These are phyloP conservation scores for Coccomyxa sp. DNA, from an alignment of 139 green algal genomes.

Conservation along the genomic window DNA sequence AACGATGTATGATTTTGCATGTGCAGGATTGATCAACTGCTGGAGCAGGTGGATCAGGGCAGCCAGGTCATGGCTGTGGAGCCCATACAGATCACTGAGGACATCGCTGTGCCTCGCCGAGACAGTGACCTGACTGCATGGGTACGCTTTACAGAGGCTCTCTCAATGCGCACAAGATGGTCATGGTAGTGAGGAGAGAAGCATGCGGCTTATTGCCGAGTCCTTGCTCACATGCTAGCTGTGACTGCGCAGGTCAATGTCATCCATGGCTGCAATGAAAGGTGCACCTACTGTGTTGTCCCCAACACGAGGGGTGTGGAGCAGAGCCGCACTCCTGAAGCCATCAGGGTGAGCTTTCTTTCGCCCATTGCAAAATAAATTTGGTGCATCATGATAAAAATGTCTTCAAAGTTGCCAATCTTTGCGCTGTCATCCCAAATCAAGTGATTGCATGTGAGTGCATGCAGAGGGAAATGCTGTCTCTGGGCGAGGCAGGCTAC, in stretches of 20 bases:
- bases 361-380: background rate
- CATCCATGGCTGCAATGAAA: conserved; percentile 99
- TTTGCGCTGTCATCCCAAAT: no score
- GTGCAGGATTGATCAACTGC: conserved; percentile 67
- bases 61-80: conserved; percentile 77
- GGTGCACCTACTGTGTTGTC: conserved; percentile 98
- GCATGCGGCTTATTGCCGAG: no score
- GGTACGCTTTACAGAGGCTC: conserved; percentile 27
- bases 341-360: conserved; percentile 58
- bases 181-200: no score
- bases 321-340: conserved; percentile 79
- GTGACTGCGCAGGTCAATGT: conserved; percentile 69
- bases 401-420: no score
- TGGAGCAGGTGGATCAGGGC: conserved; percentile 73
- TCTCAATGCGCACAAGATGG: no score
- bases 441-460: no score
- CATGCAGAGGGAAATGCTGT: conserved; percentile 69
- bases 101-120: conserved; percentile 80
- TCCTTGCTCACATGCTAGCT: no score
- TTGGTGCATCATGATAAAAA: no score
- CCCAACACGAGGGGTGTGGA: conserved; percentile 88
- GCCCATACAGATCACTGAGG: conserved; percentile 79
- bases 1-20: background rate
- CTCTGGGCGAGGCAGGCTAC: conserved; percentile 85
- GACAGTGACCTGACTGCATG: conserved; percentile 88